Base-by-base conservation (phyloP, 2,329 filamentous ascomycete species). In the Scedosporium minutisporum region DNA sequence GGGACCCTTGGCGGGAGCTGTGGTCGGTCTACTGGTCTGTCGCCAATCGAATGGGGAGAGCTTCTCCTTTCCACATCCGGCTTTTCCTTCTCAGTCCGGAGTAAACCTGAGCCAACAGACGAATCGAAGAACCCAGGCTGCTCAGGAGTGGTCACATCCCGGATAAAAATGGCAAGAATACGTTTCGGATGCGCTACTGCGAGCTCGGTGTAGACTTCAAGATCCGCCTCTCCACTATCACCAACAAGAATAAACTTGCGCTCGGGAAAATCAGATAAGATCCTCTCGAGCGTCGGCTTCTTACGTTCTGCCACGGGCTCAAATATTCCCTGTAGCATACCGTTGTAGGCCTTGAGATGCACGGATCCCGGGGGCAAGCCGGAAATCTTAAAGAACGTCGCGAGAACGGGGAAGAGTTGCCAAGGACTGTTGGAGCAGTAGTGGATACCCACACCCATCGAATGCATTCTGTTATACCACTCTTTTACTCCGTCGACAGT, bases 401-500 rank as follows among this genome's bases (percentile, higher is more conserved):
- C 88, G 10, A 99, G 78, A 2, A 97, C 86, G 0, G 95, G 95
- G 69, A 91, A 99, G 6, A 99, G 82, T 72, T 99, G 96, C 96
- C 96, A 99, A 0, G 95, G 95, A 60, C 93, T 96, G 74, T 99
- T 99, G n/a, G 95, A 99, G 66, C 96, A 96, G 73, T 99, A 99
- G 72, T 99, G 96, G 61, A 99, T 83, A 68, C 87, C 85, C 25
- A 97, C 93, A 18, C 93, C 92, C 77, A 93, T 85, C 21, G 86
- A 80, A 46, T 89, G 82, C 75, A 99, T 81, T 21, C 80, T 80
- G 42, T 80, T 85, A 71, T 97, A 99, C 93, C 95, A 97, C 65
- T 96, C 91, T 63, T 81, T 84, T 21, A 97, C 93, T 2, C 95
- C 95, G 16, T 92, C 88, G 23, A 99, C 86, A 0, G 87, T 91